Evolutionary conservation across 2,329 filamentous ascomycete species (phyloP), one percentile per base, ranked within the genome.

Genomic region (Aurifilum marmelostoma): DNA sequence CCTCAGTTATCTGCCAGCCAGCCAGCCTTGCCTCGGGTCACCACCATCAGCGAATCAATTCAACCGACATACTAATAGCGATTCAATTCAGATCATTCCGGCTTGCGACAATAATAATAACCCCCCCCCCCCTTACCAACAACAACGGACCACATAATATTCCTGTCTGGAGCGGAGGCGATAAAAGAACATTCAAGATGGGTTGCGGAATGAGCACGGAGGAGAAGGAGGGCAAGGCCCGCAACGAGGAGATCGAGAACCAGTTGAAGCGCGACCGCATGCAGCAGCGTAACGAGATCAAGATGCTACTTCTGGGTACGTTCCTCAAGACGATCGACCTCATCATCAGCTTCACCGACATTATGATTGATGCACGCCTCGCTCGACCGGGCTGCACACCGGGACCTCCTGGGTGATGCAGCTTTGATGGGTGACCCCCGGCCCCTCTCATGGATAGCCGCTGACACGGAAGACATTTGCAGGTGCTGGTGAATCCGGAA

Each of bases 191-290:
- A 83, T 85, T 80, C 91, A 94, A 86, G 78, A 99, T 99, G 96
- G 96, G 96, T 90, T 99, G 96, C 83, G 95, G 95, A 84, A 97
- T 97, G 93, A 98, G 95, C 82, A 97, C 96, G 80, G 96, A 98
- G 87, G 96, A 98, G 85, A 97, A 97, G 91, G 96, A 98, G 94
- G 95, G 96, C 85, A 98, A 97, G 92, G 93, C 94, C 87, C 91
- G 96, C 77, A 98, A 99, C 81, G 96, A 99, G 88, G 95, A 98
- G 89, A 99, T 99, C 79, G 96, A 99, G 85, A 98, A 97, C 82
- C 95, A 98, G 87, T 87, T 98, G 80, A 98, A 97, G 89, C 89
- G 93, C 81, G 96, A 99, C 80, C 97, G 97, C 84, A 92, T 98
- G 92, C 92, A 97, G 87, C 94, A 97, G 85, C 91, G 95, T 77